phyloP scores from a whole-genome alignment of 78 protist species.

The Dictyostelium brefeldianum region DNA sequence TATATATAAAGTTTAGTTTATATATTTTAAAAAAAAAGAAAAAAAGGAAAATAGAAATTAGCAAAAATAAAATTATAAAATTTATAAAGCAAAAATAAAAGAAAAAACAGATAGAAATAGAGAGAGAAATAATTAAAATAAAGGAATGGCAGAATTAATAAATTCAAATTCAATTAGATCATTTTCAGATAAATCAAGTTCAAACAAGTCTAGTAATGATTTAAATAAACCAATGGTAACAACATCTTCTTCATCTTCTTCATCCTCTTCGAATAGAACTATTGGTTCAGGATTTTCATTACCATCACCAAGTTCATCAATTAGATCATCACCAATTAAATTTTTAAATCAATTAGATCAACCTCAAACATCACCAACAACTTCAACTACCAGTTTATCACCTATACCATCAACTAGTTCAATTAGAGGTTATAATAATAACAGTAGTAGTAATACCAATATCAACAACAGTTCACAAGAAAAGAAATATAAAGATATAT shows the following conservation, averaged over 20 bases:
- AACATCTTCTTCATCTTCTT: not conserved
- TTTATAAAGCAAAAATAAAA: not conserved
- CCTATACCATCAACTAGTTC: not conserved
- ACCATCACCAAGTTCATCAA: not conserved
- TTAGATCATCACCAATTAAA: not conserved
- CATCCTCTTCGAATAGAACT: not conserved
- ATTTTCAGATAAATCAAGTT: not conserved
- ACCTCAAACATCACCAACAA: not conserved
- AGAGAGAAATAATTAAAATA: not conserved
- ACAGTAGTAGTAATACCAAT: not conserved
- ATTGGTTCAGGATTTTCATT: not conserved
- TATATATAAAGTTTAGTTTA: too few species aligned
- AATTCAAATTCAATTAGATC: not conserved
- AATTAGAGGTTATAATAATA: not conserved
- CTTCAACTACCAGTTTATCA: not conserved
- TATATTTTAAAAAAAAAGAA: not conserved
- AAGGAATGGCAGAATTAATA: conserved; percentile 1
- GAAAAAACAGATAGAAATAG: not conserved
- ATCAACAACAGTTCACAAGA: not conserved
- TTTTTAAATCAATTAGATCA: not conserved
- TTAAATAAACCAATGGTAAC: not conserved
- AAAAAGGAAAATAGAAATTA: not conserved
- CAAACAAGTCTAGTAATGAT: not conserved
- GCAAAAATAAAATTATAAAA: not conserved
- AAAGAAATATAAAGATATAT: conserved; percentile 1